Conservation (phyloP, 805 yeast genomes). For the Cyberlindnera veronae region DNA sequence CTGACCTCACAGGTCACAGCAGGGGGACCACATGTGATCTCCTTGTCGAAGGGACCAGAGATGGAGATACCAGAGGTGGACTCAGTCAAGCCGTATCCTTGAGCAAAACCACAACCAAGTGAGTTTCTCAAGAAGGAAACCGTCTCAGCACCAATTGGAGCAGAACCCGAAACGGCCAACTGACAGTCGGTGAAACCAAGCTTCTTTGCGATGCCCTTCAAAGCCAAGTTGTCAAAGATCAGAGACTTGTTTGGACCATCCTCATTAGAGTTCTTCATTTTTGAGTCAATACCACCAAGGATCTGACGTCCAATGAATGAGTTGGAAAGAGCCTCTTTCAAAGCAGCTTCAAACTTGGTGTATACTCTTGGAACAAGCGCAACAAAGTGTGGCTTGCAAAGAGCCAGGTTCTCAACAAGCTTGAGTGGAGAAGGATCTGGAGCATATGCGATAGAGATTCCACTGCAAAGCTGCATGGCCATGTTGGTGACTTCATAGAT, state of each 20-base stretch:
- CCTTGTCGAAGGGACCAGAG: conserved; percentile 35
- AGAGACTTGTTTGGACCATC: conserved; percentile 9
- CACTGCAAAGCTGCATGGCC: conserved; percentile 29
- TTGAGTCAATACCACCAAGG: conserved; percentile 15
- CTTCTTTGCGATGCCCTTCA: conserved; percentile 37
- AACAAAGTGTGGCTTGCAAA: conserved; percentile 43
- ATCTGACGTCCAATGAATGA: conserved; percentile 15
- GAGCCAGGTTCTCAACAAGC: conserved; percentile 47
- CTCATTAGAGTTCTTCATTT: conserved; percentile 11
- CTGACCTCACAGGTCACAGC: conserved; percentile 50
- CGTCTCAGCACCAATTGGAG: conserved; percentile 56
- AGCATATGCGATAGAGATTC: conserved; percentile 45
- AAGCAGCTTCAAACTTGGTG: conserved; percentile 47
- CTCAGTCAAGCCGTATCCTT: conserved; percentile 65
- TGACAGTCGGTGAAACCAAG: conserved; percentile 38
- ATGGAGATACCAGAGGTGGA: conserved; percentile 53
- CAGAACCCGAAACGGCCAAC: conserved; percentile 47
- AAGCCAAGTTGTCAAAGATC: conserved; percentile 8
- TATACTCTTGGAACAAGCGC: conserved; percentile 57
- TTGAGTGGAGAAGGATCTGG: conserved; percentile 40
- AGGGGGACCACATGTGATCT: conserved; percentile 43
- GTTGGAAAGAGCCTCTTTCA: conserved; percentile 29
- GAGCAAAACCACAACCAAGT: conserved; percentile 40
- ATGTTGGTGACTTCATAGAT: conserved; percentile 50
- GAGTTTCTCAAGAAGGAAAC: conserved; percentile 51